A percentile compares a stretch with the other conserved stretches of the same genome.
Evolutionary conservation across 108 stramenopile genomes (phyloP).

Genomic region (Nannochloropsis gaditana): DNA sequence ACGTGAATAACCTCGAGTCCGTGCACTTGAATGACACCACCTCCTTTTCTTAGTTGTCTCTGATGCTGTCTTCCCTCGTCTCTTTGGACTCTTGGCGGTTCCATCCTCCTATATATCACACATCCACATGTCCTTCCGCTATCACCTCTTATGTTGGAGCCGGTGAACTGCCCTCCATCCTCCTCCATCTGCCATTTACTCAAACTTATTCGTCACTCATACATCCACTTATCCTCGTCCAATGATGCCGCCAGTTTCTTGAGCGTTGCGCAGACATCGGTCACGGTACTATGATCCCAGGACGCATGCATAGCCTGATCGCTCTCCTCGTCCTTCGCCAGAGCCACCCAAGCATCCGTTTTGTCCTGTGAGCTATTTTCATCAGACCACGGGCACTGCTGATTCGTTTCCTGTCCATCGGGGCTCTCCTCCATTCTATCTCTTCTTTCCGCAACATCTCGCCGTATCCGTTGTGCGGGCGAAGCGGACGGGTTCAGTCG

Average conservation of each 20-base stretch:
- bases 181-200: background rate
- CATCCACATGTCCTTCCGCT: background rate
- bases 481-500: background rate
- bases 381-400: background rate
- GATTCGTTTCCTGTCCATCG: background rate
- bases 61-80: too few relatives aligned
- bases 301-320: background rate
- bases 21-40: too few relatives aligned
- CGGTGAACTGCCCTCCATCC: background rate
- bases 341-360: background rate
- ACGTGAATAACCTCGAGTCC: too few relatives aligned
- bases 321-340: background rate
- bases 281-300: background rate
- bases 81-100: too few relatives aligned
- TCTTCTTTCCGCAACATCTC: background rate
- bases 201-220: background rate
- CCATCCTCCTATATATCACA: too few relatives aligned
- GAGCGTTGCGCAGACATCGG: background rate
- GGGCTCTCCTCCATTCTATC: background rate
- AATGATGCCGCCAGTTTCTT: background rate
- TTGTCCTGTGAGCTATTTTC: background rate
- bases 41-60: too few relatives aligned
- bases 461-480: background rate
- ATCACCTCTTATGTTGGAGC: background rate
- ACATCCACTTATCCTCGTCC: constrained; percentile 17